A percentile compares a stretch with the other conserved stretches of the same genome.
Evolutionary conservation across 805 yeast species (phyloP).

Genomic region (Candida nanaspora): DNA sequence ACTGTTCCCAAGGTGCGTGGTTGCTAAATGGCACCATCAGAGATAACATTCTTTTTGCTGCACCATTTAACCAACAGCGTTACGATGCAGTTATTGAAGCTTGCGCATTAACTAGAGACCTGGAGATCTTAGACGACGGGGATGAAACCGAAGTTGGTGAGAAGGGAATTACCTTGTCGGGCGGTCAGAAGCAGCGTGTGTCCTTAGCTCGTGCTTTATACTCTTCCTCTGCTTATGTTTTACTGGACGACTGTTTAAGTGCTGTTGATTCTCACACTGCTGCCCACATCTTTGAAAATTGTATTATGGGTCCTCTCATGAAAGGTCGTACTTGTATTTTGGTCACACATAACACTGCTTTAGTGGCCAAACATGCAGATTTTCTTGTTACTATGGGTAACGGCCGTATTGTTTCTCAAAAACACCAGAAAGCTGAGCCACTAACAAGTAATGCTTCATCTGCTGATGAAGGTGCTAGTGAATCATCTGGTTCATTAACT

Average conservation of each 20-base stretch:
- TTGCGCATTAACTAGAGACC: constrained; percentile 83
- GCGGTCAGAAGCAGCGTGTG: constrained; percentile 97
- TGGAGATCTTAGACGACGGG: constrained; percentile 81
- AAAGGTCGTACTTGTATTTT: constrained; percentile 77
- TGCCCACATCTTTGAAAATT: constrained; percentile 84
- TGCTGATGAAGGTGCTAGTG: constrained; percentile 56
- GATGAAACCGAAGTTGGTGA: constrained; percentile 95
- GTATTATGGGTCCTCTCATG: constrained; percentile 86
- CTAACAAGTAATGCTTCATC: constrained; percentile 35
- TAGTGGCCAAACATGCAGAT: constrained; percentile 77
- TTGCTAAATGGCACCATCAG: constrained; percentile 82
- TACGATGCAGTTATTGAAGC: constrained; percentile 78
- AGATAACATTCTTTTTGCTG: constrained; percentile 74
- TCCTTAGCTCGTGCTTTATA: constrained; percentile 93
- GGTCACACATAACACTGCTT: constrained; percentile 90
- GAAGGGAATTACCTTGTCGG: constrained; percentile 92
- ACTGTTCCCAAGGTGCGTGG: constrained; percentile 97
- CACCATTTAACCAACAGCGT: constrained; percentile 65
- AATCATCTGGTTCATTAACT: constrained; percentile 44
- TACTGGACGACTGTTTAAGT: constrained; percentile 89
- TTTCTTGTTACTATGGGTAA: constrained; percentile 76
- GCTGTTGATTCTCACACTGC: constrained; percentile 98
- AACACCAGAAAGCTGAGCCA: constrained; percentile 35
- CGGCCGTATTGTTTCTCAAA: constrained; percentile 74
- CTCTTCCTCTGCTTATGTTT: constrained; percentile 72